Conservation (phyloP, 2,329 filamentous ascomycete genomes). For the Phaeosphaeria sp. region DNA sequence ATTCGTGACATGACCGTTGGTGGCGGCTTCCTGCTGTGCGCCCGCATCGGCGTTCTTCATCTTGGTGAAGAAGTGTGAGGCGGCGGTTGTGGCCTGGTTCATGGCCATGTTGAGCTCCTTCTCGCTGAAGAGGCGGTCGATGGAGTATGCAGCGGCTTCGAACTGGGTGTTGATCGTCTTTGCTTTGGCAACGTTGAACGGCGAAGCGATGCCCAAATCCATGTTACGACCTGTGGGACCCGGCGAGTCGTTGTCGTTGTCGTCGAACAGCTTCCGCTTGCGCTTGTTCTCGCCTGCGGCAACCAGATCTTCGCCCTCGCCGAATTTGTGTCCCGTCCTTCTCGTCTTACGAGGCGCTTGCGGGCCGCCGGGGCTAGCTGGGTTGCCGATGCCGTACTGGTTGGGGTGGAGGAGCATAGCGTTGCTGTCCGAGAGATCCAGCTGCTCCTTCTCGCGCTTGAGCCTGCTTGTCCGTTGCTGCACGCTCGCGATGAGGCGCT, state of each 20-base stretch:
- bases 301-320: slow-evolving; percentile 56
- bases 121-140: slow-evolving; percentile 71
- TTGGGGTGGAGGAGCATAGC: slow-evolving; percentile 69
- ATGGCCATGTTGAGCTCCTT: slow-evolving; percentile 70
- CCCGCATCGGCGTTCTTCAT: slow-evolving; percentile 49
- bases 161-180: slow-evolving; percentile 62
- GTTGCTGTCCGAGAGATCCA: slow-evolving; percentile 71
- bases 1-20: slow-evolving; percentile 39
- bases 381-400: slow-evolving; percentile 70
- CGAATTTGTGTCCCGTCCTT: slow-evolving; percentile 64
- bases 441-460: slow-evolving; percentile 70
- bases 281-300: slow-evolving; percentile 59
- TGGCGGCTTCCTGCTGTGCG: slow-evolving; percentile 29
- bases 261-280: slow-evolving; percentile 64
- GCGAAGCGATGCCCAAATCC: slow-evolving; percentile 57
- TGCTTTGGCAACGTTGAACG: slow-evolving; percentile 61
- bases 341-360: slow-evolving; percentile 69
- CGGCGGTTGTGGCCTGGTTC: slow-evolving; percentile 66
- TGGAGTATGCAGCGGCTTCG: slow-evolving; percentile 65
- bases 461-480: slow-evolving; percentile 64
- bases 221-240: slow-evolving; percentile 57
- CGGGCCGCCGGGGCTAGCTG: slow-evolving; percentile 67
- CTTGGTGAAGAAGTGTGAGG: slow-evolving; percentile 65
- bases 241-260: slow-evolving; percentile 67
- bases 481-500: slow-evolving; percentile 65